Base-by-base conservation (phyloP, 2,329 filamentous ascomycete genomes). In the Trichoderma simmonsii region DNA sequence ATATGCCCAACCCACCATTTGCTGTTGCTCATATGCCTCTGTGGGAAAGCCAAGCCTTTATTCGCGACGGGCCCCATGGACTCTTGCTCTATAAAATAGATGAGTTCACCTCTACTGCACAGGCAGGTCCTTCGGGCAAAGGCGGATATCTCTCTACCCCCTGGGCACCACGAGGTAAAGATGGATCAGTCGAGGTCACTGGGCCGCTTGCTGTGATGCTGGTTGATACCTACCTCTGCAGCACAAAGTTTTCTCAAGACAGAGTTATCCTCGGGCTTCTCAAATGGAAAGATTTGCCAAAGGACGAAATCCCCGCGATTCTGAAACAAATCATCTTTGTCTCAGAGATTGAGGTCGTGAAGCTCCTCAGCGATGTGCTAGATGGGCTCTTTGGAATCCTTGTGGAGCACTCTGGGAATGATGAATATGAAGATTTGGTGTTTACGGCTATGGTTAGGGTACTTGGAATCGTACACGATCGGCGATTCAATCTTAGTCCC, bases 341-440 rank as follows among this genome's bases (percentile, higher is more conserved):
- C 0, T 93, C 96, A 0, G 96, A 99, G 80, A 97, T 98, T 71
- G 97, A 99, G 82, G 93, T 99, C 39, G 96, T 99, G 74, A 99
- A 98, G 83, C 87, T 98, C 56, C 85, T 98, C 8, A 92, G 89
- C 74, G 92, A 97, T 77, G 94, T 98, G 1, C 91, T 99, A 68
- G 93, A 97, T 80, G 90, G 94, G 0, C 88, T 99, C 1, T 99
- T 99, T 79, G 92, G 93, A 6, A 94, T 98, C 32, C 85, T 98
- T 32, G 93, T 97, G 34, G 94, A 98, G 76, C 91, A 97, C 77
- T 90, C 93, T n/a, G 94, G 93, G 11, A 94, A 94, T 75, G 93
- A 97, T 75, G 93, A 97, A 78, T 95, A 94, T 74, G 96, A 98
- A 78, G 95, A 98, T 77, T 83, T 97, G 18, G 91, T 98, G 2